Percentiles rank a stretch among this genome's conserved stretches.
Evolutionary conservation across 768 basidiomycete species (phyloP).

Genomic region (Kwoniella heveanensis): DNA sequence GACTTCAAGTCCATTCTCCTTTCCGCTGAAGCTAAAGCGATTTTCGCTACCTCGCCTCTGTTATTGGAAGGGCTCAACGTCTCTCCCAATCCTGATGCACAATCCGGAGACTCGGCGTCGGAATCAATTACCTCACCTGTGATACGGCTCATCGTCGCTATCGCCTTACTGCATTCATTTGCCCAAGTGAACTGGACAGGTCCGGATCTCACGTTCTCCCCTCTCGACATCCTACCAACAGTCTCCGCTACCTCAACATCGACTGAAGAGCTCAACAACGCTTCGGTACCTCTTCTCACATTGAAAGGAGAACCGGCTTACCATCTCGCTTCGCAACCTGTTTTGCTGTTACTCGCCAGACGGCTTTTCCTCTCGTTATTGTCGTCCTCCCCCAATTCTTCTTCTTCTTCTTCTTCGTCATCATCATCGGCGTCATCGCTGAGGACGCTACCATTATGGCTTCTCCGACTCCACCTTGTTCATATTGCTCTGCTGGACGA

Average conservation of each 20-base stretch:
- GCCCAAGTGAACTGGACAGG: constrained; percentile 96
- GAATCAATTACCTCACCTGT: constrained; percentile 58
- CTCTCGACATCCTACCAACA: constrained; percentile 49
- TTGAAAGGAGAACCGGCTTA: constrained; percentile 92
- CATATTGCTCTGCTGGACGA: constrained; percentile 81
- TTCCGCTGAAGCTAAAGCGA: constrained; percentile 54
- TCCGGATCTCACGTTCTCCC: constrained; percentile 71
- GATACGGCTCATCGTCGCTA: constrained; percentile 64
- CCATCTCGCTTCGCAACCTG: constrained; percentile 72
- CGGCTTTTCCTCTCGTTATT: constrained; percentile 63
- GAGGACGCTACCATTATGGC: constrained; percentile 73
- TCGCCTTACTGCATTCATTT: constrained; percentile 85
- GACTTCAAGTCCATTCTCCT: constrained; percentile 57
- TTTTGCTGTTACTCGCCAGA: constrained; percentile 74
- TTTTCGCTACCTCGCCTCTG: constrained; percentile 55
- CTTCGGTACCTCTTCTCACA: constrained; percentile 74
- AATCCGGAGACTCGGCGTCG: constrained; percentile 56
- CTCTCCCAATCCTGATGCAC: constrained; percentile 27
- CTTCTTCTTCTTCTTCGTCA: no score
- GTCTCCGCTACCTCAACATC: constrained; percentile 53
- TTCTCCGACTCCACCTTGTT: constrained; percentile 69
- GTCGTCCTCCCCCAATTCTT: constrained; percentile 59
- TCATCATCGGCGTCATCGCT: constrained; percentile 50
- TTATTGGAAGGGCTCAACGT: constrained; percentile 55
- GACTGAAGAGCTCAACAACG: constrained; percentile 62